A percentile compares a stretch with the other conserved stretches of the same genome.
phyloP scores from a whole-genome alignment of 306 rosid genomes.

The Acacia melanoxylon region DNA sequence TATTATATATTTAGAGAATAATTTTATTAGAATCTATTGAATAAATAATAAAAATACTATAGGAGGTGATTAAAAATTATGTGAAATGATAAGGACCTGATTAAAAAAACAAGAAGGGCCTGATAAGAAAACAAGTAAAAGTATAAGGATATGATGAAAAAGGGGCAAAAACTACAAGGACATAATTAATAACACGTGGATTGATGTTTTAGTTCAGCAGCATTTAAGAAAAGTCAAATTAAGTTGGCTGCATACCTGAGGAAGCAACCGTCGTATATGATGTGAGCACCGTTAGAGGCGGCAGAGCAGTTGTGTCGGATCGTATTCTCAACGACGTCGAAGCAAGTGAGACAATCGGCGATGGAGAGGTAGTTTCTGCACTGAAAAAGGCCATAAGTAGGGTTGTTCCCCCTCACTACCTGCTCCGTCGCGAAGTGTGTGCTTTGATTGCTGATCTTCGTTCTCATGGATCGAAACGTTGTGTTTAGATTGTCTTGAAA shows the following conservation, averaged over 20 bases:
- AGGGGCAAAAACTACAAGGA: no score
- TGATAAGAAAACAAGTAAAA: no score
- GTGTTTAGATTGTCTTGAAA: conserved; percentile 47
- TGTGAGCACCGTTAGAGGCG: conserved; percentile 56
- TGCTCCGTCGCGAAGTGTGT: conserved; percentile 47
- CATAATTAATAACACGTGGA: no score
- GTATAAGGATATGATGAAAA: no score
- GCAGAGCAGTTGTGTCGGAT: conserved; percentile 55
- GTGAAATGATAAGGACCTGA: no score
- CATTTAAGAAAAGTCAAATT: neutral
- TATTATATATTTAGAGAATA: no score
- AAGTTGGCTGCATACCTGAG: conserved; percentile 44
- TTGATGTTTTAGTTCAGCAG: no score
- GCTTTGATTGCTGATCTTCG: conserved; percentile 31
- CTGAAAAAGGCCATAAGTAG: conserved; percentile 48
- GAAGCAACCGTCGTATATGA: conserved; percentile 66
- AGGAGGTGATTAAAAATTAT: no score
- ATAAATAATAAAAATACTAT: no score
- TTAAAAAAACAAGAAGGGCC: no score
- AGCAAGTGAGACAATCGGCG: conserved; percentile 52
- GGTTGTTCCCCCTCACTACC: conserved; percentile 25
- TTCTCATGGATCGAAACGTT: conserved; percentile 37
- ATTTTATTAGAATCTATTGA: no score
- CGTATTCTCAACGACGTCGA: conserved; percentile 29
- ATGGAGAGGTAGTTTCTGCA: conserved; percentile 59